phyloP scores from a whole-genome alignment of 2,329 filamentous ascomycete genomes.

The Scedosporium dehoogii region DNA sequence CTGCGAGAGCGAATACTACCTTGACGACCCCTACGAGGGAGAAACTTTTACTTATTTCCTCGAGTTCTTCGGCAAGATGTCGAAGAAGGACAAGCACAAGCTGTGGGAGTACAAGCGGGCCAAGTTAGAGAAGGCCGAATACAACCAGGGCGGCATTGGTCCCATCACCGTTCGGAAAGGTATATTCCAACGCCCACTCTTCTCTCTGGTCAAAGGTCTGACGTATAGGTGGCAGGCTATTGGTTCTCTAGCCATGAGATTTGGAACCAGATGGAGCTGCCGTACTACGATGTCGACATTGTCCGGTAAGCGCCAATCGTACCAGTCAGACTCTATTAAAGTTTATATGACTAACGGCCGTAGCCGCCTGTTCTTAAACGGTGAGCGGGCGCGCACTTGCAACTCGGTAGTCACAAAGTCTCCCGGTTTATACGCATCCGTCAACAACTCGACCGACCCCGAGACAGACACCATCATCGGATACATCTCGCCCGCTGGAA shows the following conservation, averaged over 20 bases:
- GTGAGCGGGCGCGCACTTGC: constrained; percentile 29
- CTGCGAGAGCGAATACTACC: constrained; percentile 22
- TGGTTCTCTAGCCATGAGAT: constrained; percentile 31
- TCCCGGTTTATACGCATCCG: constrained; percentile 29
- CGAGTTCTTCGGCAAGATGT: constrained; percentile 25
- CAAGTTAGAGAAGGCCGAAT: constrained; percentile 26
- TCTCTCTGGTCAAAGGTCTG: no score
- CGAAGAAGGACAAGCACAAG: constrained; percentile 20
- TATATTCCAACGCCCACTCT: background rate
- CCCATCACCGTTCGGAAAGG: constrained; percentile 31
- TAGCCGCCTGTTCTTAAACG: constrained; percentile 27
- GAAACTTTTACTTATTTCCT: constrained; percentile 31
- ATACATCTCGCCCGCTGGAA: constrained; percentile 30
- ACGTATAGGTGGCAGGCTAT: constrained; percentile 10
- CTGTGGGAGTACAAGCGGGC: constrained; percentile 28
- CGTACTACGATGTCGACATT: constrained; percentile 30
- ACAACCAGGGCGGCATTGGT: constrained; percentile 23
- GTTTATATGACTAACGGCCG: no score
- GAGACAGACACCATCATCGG: constrained; percentile 24
- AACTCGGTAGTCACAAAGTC: constrained; percentile 26
- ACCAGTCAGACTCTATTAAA: no score
- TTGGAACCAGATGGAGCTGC: constrained; percentile 31
- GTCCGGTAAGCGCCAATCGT: constrained; percentile 17
- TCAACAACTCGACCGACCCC: constrained; percentile 30
- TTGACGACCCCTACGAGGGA: constrained; percentile 33